phyloP scores from a whole-genome alignment of 2,329 filamentous ascomycete species.

The Fusarium anguioides region DNA sequence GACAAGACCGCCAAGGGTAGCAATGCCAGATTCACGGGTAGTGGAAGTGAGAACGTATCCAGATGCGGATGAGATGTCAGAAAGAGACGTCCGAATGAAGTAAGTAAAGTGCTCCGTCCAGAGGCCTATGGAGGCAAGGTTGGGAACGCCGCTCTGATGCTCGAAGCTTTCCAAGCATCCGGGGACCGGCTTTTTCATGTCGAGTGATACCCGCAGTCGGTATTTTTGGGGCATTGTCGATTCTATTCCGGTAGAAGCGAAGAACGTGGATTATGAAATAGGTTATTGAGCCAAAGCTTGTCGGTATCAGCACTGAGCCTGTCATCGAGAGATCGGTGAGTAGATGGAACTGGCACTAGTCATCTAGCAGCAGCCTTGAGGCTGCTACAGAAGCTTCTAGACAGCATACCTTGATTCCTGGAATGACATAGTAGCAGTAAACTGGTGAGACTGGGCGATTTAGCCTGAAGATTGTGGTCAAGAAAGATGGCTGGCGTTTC shows the following conservation, averaged over 20 bases:
- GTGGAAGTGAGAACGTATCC: neutral
- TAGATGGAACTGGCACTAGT: no score
- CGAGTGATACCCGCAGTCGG: neutral
- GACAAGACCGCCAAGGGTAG: no score
- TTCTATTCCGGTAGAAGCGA: neutral
- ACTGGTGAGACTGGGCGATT: no score
- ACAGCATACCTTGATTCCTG: neutral
- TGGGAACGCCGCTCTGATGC: neutral
- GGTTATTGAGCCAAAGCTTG: neutral
- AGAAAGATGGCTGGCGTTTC: neutral
- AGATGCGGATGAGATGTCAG: no score
- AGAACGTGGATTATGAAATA: neutral
- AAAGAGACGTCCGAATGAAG: no score
- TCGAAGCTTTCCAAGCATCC: neutral
- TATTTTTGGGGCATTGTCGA: neutral
- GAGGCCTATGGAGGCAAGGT: no score
- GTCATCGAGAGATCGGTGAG: neutral
- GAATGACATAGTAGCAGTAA: neutral
- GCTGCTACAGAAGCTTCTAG: neutral
- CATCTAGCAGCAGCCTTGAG: neutral
- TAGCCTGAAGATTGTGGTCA: neutral
- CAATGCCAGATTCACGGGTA: fast-evolving
- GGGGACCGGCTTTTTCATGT: neutral
- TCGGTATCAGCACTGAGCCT: neutral
- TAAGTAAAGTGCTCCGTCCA: neutral